These are phyloP conservation scores for Dichotomocladium elegans DNA, from an alignment of 371 early-diverging fungal species.

Conservation along the genomic window DNA sequence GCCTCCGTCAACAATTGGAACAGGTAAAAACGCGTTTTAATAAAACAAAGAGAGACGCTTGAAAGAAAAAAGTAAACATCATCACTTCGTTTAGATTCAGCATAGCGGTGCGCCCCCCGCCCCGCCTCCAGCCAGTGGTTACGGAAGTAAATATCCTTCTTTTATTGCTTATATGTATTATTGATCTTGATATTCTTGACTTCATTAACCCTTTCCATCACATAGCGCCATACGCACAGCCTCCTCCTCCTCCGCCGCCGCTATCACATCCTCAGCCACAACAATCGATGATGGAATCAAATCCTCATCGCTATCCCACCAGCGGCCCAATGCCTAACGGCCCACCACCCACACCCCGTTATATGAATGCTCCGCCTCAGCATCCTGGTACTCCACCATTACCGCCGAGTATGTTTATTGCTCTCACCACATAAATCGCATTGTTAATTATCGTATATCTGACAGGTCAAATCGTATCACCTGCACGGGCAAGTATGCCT, in stretches of 20 bases:
- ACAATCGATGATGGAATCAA: slow-evolving; percentile 10
- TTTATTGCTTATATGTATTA: no score
- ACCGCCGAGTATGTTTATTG: no score
- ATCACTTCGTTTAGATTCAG: background rate
- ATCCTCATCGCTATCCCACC: no score
- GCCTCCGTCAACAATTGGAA: slow-evolving; percentile 37
- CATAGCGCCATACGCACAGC: background rate
- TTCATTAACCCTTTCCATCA: no score
- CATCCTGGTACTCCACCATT: slow-evolving; percentile 32
- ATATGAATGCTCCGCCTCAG: slow-evolving; percentile 36
- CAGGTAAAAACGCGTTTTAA: slow-evolving; percentile 30
- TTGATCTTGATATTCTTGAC: no score
- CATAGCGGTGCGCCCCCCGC: no score
- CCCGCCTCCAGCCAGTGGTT: slow-evolving; percentile 1
- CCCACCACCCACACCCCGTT: slow-evolving; percentile 15
- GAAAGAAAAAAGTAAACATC: no score
- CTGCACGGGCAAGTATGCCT: slow-evolving; percentile 1
- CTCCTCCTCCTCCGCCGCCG: slow-evolving; percentile 6
- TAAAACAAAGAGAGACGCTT: no score
- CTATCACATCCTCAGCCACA: no score
- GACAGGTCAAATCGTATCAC: background rate
- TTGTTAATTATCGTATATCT: background rate
- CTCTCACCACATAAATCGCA: background rate
- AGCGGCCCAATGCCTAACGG: slow-evolving; percentile 10
- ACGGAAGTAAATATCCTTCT: slow-evolving; percentile 1